Evolutionary conservation across 495 filamentous ascomycete species (phyloP), one percentile per base, ranked within the genome.

Genomic region (Haplographium delicatum): DNA sequence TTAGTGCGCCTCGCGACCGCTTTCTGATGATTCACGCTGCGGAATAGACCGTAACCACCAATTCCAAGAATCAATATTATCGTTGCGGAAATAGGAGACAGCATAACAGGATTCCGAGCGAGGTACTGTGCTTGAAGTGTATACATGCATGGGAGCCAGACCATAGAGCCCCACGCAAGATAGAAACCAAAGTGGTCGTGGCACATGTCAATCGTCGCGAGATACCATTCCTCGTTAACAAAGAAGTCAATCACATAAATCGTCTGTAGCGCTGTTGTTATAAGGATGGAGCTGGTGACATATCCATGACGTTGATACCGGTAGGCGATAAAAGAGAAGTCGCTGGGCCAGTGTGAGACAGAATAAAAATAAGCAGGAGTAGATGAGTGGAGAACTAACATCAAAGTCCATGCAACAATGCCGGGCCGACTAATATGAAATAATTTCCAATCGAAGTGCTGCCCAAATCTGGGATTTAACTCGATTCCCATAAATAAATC

Each of bases 151-250:
- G 73, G 73, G 5, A 77, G 55, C 58, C 66, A 72, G 27, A 67
- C 69, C 16, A 69, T 62, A 28, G 63, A 68, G 24, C 73, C 73
- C 69, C 69, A 77, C 18, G 65, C 69, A 4, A 76, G 65, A 57
- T 74, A 74, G 60, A 74, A 77, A 2, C 73, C 73, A 50, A 74
- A 77, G 53, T 76, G 73, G 38, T 77, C 73, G 38, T 75, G 72
- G 18, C 59, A 63, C 25, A 77, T 77, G 48, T 77, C 73, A 26
- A 77, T 72, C 4, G 73, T 77, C 25, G 66, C 57, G 27, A 75
- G 69, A 43, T 76, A 75, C 71, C 72, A 73, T 35, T 67, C 65
- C 54, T 77, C 73, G 33, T 76, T 72, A 53, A 68, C 56, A 62
- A 75, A 76, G 58, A 77, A 77, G 54, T 77, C 73, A 4, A 72